Percentiles rank a stretch among this genome's conserved stretches.
These are phyloP conservation scores for Astrephomene gubernaculifera DNA, from an alignment of 139 green algal species.

Conservation along the genomic window DNA sequence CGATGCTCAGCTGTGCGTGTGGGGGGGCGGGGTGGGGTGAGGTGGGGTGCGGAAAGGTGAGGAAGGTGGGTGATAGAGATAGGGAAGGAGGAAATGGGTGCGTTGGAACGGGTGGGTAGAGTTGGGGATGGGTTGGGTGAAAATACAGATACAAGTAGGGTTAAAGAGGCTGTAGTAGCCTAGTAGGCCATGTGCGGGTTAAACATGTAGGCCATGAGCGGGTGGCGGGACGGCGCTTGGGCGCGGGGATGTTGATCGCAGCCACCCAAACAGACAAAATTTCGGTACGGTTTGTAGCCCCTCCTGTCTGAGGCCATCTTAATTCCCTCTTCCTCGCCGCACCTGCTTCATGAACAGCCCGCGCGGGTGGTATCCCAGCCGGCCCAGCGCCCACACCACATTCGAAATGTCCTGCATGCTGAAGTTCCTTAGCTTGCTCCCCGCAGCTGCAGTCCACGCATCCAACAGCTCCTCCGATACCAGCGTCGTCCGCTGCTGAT, in stretches of 20 bases:
- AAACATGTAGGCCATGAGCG: too few species aligned
- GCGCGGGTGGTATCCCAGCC: not conserved
- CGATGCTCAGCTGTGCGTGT: not conserved
- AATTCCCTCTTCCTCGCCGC: not conserved
- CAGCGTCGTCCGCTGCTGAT: not conserved
- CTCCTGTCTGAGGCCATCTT: not conserved
- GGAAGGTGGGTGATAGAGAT: too few species aligned
- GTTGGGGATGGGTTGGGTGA: too few species aligned
- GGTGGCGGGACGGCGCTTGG: too few species aligned
- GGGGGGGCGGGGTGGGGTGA: not conserved
- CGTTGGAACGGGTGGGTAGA: too few species aligned
- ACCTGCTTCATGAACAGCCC: slow-evolving; percentile 33
- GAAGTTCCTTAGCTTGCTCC: not conserved
- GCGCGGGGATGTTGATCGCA: too few species aligned
- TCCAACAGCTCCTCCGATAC: slow-evolving; percentile 13
- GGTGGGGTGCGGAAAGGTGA: not conserved
- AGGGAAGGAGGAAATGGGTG: too few species aligned
- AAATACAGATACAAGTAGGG: too few species aligned
- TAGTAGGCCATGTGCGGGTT: too few species aligned
- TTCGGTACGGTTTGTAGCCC: not conserved
- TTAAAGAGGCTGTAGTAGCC: too few species aligned
- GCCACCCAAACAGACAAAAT: too few species aligned
- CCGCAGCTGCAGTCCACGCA: slow-evolving; percentile 1
- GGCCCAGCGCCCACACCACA: slow-evolving; percentile 30
- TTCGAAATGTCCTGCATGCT: slow-evolving; percentile 42